phyloP scores from a whole-genome alignment of 148 eudicot genomes.

The Camellia japonica region DNA sequence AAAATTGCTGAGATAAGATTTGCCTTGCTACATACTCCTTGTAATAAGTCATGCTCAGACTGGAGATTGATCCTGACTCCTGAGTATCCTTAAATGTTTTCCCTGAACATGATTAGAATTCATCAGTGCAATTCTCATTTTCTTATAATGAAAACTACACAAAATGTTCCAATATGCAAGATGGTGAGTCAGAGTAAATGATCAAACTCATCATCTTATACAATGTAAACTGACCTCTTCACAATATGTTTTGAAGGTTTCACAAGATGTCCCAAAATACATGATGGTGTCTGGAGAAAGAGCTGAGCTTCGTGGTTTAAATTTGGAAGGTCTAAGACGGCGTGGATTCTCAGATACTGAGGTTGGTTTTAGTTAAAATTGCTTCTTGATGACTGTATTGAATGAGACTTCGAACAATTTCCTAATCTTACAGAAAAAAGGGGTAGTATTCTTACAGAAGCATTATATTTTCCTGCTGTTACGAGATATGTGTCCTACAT shows the following conservation, averaged over 20 bases:
- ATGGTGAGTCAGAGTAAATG: neutral
- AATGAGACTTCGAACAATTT: neutral
- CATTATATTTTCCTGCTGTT: neutral
- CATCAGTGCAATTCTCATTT: neutral
- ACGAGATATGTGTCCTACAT: no score
- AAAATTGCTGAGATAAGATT: constrained; percentile 3
- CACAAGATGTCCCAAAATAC: constrained; percentile 94
- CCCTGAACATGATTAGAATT: neutral
- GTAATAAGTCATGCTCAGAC: neutral
- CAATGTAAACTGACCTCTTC: neutral
- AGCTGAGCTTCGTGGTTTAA: constrained; percentile 91
- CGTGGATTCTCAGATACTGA: constrained; percentile 68
- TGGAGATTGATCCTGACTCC: neutral
- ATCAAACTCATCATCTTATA: neutral
- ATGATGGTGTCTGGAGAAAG: constrained; percentile 90
- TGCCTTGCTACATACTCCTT: neutral
- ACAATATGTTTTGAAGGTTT: constrained; percentile 40
- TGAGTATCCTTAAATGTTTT: neutral
- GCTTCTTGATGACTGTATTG: constrained; percentile 2
- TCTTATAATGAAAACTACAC: neutral
- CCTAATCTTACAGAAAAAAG: neutral
- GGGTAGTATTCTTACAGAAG: neutral
- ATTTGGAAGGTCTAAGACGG: constrained; percentile 86
- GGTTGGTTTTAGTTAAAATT: constrained; percentile 41
- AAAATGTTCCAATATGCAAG: neutral